A percentile compares a stretch with the other conserved stretches of the same genome.
These are phyloP conservation scores for Colletotrichum incanum DNA, from an alignment of 2,329 filamentous ascomycete species.

Conservation along the genomic window DNA sequence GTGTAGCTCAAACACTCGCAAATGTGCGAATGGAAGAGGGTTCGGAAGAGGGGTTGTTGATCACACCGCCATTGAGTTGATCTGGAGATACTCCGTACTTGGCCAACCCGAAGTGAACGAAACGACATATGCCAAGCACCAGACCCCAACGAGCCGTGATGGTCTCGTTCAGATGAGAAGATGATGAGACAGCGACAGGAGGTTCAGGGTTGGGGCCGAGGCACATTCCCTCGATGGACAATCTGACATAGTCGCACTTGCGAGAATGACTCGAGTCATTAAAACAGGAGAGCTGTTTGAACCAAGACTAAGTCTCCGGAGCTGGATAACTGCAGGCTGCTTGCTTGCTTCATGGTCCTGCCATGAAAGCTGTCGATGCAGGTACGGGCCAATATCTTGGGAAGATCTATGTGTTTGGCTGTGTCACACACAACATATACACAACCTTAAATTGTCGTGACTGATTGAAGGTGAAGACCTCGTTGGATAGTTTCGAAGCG, in stretches of 20 bases:
- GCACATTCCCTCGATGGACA: too few relatives aligned
- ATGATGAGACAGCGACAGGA: not conserved
- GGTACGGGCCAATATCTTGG: not conserved
- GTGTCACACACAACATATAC: not conserved
- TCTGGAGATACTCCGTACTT: not conserved
- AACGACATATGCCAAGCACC: constrained; percentile 8
- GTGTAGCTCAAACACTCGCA: not conserved
- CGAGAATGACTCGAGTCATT: not conserved
- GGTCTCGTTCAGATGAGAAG: not conserved
- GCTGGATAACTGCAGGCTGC: not conserved
- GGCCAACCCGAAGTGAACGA: not conserved
- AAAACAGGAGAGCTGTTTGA: not conserved
- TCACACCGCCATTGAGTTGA: not conserved
- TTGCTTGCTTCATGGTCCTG: not conserved
- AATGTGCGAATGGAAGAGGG: not conserved
- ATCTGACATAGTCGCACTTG: too few relatives aligned
- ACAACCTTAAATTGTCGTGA: not conserved
- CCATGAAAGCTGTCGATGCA: not conserved
- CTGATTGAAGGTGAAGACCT: too few relatives aligned
- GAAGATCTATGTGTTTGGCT: not conserved
- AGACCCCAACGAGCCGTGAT: not conserved
- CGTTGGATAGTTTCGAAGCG: too few relatives aligned
- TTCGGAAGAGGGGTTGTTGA: not conserved
- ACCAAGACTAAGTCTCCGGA: not conserved
- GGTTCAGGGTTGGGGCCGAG: too few relatives aligned